These are phyloP conservation scores for Saitozyma podzolica DNA, from an alignment of 768 basidiomycete species.

Conservation along the genomic window DNA sequence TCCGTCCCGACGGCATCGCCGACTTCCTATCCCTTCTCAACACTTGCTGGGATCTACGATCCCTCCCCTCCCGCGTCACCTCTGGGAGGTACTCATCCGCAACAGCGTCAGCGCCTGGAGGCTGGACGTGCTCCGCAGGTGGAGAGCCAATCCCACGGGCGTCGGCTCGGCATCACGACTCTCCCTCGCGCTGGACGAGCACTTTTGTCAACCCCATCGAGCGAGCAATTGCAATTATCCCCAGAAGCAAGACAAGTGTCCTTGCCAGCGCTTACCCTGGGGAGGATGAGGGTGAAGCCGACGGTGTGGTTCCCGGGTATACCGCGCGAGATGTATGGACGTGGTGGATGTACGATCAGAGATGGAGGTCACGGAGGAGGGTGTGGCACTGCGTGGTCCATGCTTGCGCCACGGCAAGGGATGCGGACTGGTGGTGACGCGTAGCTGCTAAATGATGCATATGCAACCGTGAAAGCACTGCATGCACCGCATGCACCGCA, in stretches of 20 bases:
- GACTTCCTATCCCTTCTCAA: constrained; percentile 13
- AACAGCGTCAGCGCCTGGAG: constrained; percentile 10
- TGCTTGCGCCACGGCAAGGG: constrained; percentile 28
- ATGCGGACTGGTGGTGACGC: constrained; percentile 30
- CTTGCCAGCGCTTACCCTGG: not conserved
- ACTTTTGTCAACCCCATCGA: constrained; percentile 20
- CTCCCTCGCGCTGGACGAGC: constrained; percentile 13
- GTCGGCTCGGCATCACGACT: constrained; percentile 11
- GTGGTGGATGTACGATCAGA: constrained; percentile 26
- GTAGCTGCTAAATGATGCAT: not conserved
- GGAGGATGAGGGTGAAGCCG: not conserved
- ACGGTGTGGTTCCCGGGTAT: not conserved
- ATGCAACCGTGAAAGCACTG: not conserved
- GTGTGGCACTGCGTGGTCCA: constrained; percentile 30
- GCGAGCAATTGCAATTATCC: not conserved
- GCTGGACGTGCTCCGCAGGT: constrained; percentile 12
- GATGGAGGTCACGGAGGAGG: constrained; percentile 28
- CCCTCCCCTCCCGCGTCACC: constrained; percentile 9
- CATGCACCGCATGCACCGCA: not conserved
- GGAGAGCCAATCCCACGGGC: constrained; percentile 23
- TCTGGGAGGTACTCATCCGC: constrained; percentile 18
- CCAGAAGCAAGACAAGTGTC: not conserved
- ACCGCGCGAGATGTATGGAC: constrained; percentile 21
- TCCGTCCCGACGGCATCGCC: not conserved
- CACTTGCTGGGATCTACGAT: constrained; percentile 4